These are phyloP conservation scores for Panaeolus cyanescens DNA, from an alignment of 768 basidiomycete species.

Conservation along the genomic window DNA sequence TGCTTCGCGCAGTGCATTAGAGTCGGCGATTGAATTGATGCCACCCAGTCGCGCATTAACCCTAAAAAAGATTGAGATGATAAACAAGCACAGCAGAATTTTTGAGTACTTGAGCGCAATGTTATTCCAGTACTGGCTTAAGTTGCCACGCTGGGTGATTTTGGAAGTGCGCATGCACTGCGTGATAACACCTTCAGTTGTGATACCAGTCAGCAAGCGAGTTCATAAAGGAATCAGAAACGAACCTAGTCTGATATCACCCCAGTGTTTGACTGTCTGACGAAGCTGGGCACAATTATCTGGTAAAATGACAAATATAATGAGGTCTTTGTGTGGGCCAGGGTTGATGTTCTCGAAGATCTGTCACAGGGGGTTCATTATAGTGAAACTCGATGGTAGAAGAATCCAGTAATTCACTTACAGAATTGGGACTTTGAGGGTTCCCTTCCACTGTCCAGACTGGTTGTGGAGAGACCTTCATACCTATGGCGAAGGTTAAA, in stretches of 20 bases:
- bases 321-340: conserved; percentile 6
- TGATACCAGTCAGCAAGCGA: conserved; percentile 7
- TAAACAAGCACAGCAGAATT: not conserved
- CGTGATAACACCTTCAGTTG: conserved; percentile 39
- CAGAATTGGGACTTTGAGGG: not conserved
- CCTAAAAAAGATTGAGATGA: conserved; percentile 25
- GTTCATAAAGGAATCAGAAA: not conserved
- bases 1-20: conserved; percentile 8
- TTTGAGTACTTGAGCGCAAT: conserved; percentile 50
- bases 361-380: too few relatives aligned
- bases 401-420: not conserved
- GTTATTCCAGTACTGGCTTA: conserved; percentile 59
- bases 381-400: too few relatives aligned
- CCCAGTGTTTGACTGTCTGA: conserved; percentile 54
- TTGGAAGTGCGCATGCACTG: conserved; percentile 46
- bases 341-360: not conserved
- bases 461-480: not conserved
- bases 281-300: conserved; percentile 46
- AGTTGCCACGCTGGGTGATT: conserved; percentile 17
- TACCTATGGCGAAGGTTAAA: conserved; percentile 16
- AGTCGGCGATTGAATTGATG: conserved; percentile 38
- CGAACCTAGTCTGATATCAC: conserved; percentile 41
- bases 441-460: not conserved
- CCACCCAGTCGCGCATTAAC: conserved; percentile 60
- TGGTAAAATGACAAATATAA: conserved; percentile 58